A percentile compares a stretch with the other conserved stretches of the same genome.
Conservation (phyloP, 306 rosid genomes). For the Boehmeria nivea region DNA sequence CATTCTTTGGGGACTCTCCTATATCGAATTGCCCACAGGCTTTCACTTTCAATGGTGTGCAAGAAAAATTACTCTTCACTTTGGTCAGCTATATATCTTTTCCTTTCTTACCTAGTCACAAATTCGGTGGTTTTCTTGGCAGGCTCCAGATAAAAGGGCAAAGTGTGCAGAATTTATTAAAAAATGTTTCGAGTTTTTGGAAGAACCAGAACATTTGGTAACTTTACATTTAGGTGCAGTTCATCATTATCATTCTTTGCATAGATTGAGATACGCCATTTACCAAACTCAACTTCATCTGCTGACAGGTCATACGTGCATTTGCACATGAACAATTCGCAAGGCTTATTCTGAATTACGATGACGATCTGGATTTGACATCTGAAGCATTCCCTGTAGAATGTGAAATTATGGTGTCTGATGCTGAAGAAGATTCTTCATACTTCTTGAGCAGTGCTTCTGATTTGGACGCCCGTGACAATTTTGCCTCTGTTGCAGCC, state of each 20-base stretch:
- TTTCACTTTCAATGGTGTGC: conserved; percentile 87
- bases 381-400: conserved; percentile 59
- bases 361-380: conserved; percentile 68
- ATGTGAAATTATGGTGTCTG: conserved; percentile 53
- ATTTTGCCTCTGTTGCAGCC: conserved; percentile 29
- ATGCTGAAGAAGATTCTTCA: conserved; percentile 57
- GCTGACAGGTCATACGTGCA: conserved; percentile 84
- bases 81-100: conserved; percentile 13
- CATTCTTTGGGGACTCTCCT: conserved; percentile 84
- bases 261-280: conserved; percentile 9
- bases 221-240: conserved; percentile 5
- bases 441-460: conserved; percentile 49
- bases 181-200: conserved; percentile 83
- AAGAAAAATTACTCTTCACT: conserved; percentile 20
- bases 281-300: conserved; percentile 22
- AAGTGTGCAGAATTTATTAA: conserved; percentile 79
- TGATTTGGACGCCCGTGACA: conserved; percentile 39
- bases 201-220: conserved; percentile 93
- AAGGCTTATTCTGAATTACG: conserved; percentile 74
- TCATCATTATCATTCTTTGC: conserved; percentile 12
- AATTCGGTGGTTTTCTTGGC: conserved; percentile 29
- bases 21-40: conserved; percentile 88
- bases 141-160: conserved; percentile 76
- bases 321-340: conserved; percentile 97
- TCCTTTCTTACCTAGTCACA: conserved; percentile 23